phyloP scores from a whole-genome alignment of 2,329 filamentous ascomycete species.

The Pestalotiopsis sp. region DNA sequence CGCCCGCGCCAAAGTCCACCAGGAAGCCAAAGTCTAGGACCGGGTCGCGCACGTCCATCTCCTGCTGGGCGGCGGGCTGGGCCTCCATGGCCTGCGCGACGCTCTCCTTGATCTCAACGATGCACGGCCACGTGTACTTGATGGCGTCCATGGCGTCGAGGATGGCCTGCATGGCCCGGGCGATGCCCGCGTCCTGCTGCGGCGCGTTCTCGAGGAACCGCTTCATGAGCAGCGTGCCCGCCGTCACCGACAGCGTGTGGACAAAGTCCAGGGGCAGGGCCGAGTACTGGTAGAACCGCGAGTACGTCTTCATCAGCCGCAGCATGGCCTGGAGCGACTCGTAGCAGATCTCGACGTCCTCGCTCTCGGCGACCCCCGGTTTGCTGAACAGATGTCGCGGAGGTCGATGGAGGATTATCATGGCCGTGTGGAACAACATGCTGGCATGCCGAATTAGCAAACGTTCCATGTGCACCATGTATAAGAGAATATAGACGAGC shows the following conservation, averaged over 20 bases:
- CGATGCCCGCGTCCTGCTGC: conserved; percentile 45
- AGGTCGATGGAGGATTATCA: conserved; percentile 52
- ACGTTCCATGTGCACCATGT: neutral
- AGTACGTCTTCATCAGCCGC: conserved; percentile 43
- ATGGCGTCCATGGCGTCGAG: conserved; percentile 52
- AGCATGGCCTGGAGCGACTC: conserved; percentile 46
- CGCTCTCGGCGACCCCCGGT: conserved; percentile 36
- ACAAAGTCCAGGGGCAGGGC: conserved; percentile 37
- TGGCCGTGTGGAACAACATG: conserved; percentile 50
- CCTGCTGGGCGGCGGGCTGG: conserved; percentile 9
- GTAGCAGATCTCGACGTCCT: conserved; percentile 51
- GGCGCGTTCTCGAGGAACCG: conserved; percentile 39
- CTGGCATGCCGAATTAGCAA: conserved; percentile 12
- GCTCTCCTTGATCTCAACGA: conserved; percentile 40
- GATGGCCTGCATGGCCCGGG: conserved; percentile 48
- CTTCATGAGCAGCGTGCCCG: conserved; percentile 47
- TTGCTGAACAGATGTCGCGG: conserved; percentile 43
- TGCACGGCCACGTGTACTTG: conserved; percentile 48
- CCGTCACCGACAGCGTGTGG: conserved; percentile 42
- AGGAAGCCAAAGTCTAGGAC: conserved; percentile 26
- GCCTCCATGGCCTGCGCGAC: conserved; percentile 22
- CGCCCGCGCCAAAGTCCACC: conserved; percentile 10
- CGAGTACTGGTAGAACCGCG: conserved; percentile 42
- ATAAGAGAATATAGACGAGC: neutral
- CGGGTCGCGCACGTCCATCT: conserved; percentile 16